phyloP scores from a whole-genome alignment of 2,329 filamentous ascomycete species.

The Colletotrichum cordylinicola region DNA sequence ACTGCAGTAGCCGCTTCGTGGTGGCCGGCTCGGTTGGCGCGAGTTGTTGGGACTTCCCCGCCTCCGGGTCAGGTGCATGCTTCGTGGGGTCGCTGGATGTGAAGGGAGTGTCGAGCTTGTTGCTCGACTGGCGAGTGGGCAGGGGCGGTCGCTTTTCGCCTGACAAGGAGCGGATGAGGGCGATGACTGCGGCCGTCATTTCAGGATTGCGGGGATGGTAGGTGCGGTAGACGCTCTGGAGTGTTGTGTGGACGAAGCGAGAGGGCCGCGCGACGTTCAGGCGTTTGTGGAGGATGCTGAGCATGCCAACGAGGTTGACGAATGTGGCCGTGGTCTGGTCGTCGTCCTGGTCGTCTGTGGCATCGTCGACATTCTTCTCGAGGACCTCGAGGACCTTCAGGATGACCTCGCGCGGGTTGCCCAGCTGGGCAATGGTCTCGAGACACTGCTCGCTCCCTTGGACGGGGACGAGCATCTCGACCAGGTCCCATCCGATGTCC shows the following conservation, averaged over 20 bases:
- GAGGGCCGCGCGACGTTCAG: slow-evolving; percentile 81
- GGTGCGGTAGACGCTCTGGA: slow-evolving; percentile 72
- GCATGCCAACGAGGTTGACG: slow-evolving; percentile 72
- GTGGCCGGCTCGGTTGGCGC: slow-evolving; percentile 65
- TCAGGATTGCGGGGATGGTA: slow-evolving; percentile 70
- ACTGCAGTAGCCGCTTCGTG: slow-evolving; percentile 70
- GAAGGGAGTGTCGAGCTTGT: slow-evolving; percentile 59
- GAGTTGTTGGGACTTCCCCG: slow-evolving; percentile 52
- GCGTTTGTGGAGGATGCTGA: slow-evolving; percentile 74
- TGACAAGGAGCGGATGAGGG: slow-evolving; percentile 73
- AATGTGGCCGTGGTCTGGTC: slow-evolving; percentile 57
- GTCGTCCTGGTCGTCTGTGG: slow-evolving; percentile 43
- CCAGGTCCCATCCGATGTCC: slow-evolving; percentile 85
- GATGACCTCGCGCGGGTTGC: slow-evolving; percentile 83
- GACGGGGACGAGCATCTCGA: slow-evolving; percentile 74
- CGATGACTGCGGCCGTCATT: slow-evolving; percentile 73
- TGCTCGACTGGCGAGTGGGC: slow-evolving; percentile 64
- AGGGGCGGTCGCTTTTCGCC: slow-evolving; percentile 69
- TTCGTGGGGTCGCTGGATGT: slow-evolving; percentile 58
- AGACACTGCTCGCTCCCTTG: slow-evolving; percentile 74
- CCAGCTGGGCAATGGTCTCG: slow-evolving; percentile 75
- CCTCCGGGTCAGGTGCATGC: slow-evolving; percentile 68
- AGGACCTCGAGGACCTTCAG: slow-evolving; percentile 80
- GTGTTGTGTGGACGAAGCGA: slow-evolving; percentile 77
- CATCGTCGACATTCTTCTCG: slow-evolving; percentile 54